Conservation (phyloP, 768 basidiomycete species). For the Boletus patriciae region DNA sequence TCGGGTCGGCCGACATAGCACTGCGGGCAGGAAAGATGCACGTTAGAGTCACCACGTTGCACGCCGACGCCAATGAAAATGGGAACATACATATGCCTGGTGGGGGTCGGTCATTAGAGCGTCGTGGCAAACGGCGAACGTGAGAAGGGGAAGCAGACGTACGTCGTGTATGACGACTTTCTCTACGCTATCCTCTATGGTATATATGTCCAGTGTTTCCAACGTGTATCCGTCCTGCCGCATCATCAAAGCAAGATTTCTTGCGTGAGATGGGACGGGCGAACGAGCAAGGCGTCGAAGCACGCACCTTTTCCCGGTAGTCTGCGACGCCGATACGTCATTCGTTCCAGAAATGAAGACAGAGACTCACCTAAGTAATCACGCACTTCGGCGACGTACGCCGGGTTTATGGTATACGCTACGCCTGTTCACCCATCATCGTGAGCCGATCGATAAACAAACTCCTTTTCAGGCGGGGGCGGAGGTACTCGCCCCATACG, state of each 20-base stretch:
- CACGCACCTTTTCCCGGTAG: conserved; percentile 76
- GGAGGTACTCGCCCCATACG: conserved; percentile 60
- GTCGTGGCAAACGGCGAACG: background rate
- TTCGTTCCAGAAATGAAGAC: background rate
- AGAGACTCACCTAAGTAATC: conserved; percentile 70
- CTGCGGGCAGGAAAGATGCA: conserved; percentile 32
- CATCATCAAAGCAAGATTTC: background rate
- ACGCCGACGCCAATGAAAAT: background rate
- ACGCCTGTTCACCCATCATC: conserved; percentile 49
- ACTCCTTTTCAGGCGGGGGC: no score
- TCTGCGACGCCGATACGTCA: conserved; percentile 43
- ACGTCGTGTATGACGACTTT: conserved; percentile 57
- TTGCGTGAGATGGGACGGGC: background rate
- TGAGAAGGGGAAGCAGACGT: background rate
- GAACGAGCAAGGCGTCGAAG: background rate
- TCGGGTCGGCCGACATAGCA: conserved; percentile 87
- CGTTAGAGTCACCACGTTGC: background rate
- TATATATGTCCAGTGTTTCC: conserved; percentile 74
- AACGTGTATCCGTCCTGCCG: conserved; percentile 88
- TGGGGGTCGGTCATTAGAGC: background rate
- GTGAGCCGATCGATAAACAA: background rate
- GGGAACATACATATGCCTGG: conserved; percentile 52
- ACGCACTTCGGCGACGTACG: conserved; percentile 70
- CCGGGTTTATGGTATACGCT: conserved; percentile 85
- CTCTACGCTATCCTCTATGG: conserved; percentile 50